Percentiles rank a stretch among this genome's conserved stretches.
Evolutionary conservation across 805 yeast genomes (phyloP).

Genomic region (Saccharomyces mikatae): DNA sequence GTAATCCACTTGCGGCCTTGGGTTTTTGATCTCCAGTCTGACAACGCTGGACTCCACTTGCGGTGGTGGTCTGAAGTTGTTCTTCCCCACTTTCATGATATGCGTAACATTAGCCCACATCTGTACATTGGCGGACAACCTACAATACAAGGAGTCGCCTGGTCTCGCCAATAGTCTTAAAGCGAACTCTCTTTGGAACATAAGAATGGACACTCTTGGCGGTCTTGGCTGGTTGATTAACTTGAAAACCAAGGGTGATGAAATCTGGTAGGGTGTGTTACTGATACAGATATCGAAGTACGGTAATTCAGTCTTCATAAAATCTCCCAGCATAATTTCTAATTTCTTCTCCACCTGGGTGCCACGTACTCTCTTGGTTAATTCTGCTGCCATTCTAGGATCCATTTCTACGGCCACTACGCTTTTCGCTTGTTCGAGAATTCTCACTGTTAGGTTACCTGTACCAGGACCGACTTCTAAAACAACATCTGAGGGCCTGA

Average conservation of each 20-base stretch:
- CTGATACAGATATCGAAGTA: constrained; percentile 93
- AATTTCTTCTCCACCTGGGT: constrained; percentile 88
- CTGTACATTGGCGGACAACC: constrained; percentile 92
- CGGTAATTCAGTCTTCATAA: constrained; percentile 90
- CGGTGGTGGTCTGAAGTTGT: constrained; percentile 96
- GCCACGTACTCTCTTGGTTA: constrained; percentile 94
- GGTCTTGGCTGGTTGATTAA: constrained; percentile 85
- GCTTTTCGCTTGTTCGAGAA: constrained; percentile 82
- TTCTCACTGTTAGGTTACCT: constrained; percentile 90
- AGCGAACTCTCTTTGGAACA: constrained; percentile 98
- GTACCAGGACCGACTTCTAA: constrained; percentile 99
- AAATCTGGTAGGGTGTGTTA: constrained; percentile 95
- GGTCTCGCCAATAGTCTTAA: constrained; percentile 88
- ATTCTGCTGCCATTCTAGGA: constrained; percentile 99
- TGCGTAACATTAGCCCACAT: constrained; percentile 99
- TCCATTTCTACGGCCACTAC: constrained; percentile 98
- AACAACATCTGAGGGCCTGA: constrained; percentile 86
- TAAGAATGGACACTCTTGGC: constrained; percentile 87
- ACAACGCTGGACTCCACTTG: constrained; percentile 97
- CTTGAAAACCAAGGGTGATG: constrained; percentile 93
- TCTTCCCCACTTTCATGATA: constrained; percentile 95
- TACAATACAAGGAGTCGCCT: constrained; percentile 88
- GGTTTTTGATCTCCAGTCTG: constrained; percentile 81
- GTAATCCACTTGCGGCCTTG: constrained; percentile 89
- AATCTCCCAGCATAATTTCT: constrained; percentile 89